Conservation (phyloP, 345 rosid species). For the Camelina neglecta region DNA sequence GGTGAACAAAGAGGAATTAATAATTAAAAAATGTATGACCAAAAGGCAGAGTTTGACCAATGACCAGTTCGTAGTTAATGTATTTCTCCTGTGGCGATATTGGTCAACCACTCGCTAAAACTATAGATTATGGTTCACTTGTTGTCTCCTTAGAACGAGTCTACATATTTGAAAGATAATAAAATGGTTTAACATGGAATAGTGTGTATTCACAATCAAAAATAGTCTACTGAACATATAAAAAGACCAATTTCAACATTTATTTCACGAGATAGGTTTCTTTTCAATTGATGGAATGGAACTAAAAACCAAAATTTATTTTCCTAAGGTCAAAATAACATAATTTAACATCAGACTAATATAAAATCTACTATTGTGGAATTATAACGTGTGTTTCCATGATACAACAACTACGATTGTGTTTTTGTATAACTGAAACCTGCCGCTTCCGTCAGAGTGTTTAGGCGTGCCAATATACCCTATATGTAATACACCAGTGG, state of each 20-base stretch:
- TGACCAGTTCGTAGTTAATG: conserved; percentile 23
- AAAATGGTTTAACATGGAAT: background rate
- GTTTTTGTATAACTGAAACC: background rate
- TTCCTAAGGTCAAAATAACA: background rate
- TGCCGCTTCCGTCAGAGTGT: conserved; percentile 55
- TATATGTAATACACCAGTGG: too few relatives aligned
- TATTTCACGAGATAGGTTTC: background rate
- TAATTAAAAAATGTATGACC: conserved; percentile 24
- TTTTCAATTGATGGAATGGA: background rate
- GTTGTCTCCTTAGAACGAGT: conserved; percentile 12
- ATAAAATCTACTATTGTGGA: background rate
- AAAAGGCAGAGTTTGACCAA: conserved; percentile 13
- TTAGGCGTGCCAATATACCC: conserved; percentile 49
- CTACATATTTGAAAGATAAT: background rate
- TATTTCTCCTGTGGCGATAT: conserved; percentile 18
- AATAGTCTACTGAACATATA: conserved; percentile 9
- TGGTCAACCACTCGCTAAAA: background rate
- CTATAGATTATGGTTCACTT: conserved; percentile 5
- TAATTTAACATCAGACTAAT: background rate
- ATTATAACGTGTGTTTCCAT: background rate
- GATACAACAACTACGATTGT: too few relatives aligned
- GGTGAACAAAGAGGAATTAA: background rate
- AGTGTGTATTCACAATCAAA: conserved; percentile 5
- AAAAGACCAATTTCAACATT: background rate
- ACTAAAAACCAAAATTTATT: background rate